Evolutionary conservation across 2,329 filamentous ascomycete species (phyloP).

Genomic region (Fusarium pseudoanthophilum): DNA sequence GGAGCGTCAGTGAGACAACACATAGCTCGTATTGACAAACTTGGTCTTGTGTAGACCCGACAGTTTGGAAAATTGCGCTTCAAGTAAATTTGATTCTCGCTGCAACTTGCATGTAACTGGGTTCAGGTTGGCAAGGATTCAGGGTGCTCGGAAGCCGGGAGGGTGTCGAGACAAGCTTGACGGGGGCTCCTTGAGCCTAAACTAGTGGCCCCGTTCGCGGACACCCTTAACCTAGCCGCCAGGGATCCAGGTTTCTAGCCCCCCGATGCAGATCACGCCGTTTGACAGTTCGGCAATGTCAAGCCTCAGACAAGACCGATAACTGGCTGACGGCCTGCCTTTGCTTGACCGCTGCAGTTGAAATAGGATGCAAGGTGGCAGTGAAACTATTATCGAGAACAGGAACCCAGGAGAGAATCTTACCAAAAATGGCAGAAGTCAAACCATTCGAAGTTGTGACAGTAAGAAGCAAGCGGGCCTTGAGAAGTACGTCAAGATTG

Average conservation of each 20-base stretch:
- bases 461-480: background rate
- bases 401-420: background rate
- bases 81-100: slow-evolving; percentile 45
- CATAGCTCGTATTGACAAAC: slow-evolving; percentile 40
- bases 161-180: slow-evolving; percentile 43
- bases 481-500: background rate
- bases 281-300: slow-evolving; percentile 46
- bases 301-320: slow-evolving; percentile 23
- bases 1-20: slow-evolving; percentile 33
- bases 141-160: slow-evolving; percentile 25
- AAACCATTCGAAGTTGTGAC: background rate
- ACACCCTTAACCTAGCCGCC: slow-evolving; percentile 38
- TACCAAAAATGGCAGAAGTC: background rate
- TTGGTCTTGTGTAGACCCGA: slow-evolving; percentile 46
- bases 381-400: background rate
- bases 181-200: slow-evolving; percentile 39
- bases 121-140: slow-evolving; percentile 33
- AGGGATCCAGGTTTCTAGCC: slow-evolving; percentile 44
- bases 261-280: slow-evolving; percentile 47
- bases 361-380: background rate
- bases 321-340: slow-evolving; percentile 17
- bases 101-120: slow-evolving; percentile 42
- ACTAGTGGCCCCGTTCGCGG: slow-evolving; percentile 36
- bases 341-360: background rate
- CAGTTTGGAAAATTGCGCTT: slow-evolving; percentile 52